phyloP scores from a whole-genome alignment of 139 green algal genomes.

The Tetradesmus lagerheimii region DNA sequence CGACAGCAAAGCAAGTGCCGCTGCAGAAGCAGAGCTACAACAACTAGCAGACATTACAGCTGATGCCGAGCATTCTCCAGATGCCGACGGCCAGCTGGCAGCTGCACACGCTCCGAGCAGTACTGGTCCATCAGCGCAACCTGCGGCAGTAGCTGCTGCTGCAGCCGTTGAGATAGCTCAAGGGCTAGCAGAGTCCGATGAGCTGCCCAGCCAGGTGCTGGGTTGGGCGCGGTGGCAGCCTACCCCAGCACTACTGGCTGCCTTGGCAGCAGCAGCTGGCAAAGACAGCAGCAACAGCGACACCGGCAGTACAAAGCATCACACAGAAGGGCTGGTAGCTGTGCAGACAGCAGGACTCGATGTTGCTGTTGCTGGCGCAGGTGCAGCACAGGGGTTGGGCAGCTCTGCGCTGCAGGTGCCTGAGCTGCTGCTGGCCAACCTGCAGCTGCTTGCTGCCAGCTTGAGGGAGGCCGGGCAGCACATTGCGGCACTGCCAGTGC shows the following conservation, averaged over 20 bases:
- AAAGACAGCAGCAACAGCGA: neutral
- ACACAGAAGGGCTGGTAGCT: neutral
- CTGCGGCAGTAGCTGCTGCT: neutral
- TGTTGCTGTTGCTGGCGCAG: neutral
- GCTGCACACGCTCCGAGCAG: neutral
- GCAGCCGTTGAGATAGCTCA: neutral
- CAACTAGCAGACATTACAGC: neutral
- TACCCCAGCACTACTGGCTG: neutral
- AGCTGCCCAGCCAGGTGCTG: conserved; percentile 50
- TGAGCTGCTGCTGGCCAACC: conserved; percentile 54
- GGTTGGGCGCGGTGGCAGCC: conserved; percentile 52
- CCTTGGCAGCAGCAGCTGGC: neutral
- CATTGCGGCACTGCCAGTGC: conserved; percentile 48
- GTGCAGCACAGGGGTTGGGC: neutral
- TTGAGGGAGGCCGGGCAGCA: conserved; percentile 38
- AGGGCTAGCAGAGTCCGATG: neutral
- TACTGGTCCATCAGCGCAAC: neutral
- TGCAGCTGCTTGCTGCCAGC: conserved; percentile 51
- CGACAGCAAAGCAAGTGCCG: neutral
- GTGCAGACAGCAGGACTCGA: neutral
- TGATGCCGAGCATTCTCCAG: neutral
- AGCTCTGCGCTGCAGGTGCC: conserved; percentile 41
- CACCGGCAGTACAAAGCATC: neutral
- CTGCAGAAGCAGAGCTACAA: neutral
- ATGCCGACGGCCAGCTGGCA: neutral